Conservation (phyloP, 208 protist species). For the Leishmania braziliensis region DNA sequence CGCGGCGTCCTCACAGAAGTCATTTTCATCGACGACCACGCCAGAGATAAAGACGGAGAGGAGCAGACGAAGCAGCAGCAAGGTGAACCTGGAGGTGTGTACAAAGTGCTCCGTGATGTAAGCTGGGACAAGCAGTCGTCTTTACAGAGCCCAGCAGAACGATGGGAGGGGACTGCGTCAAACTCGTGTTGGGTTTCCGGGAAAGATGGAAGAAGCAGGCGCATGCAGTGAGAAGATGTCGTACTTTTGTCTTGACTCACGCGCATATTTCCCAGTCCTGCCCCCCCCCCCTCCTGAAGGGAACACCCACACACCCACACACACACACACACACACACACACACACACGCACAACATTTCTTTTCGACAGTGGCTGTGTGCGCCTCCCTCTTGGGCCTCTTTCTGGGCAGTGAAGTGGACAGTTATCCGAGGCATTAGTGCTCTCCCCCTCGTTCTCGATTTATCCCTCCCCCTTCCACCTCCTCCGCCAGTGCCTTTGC, state of each 20-base stretch:
- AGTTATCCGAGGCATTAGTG: not conserved
- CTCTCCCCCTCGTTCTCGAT: not conserved
- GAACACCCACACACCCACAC: not conserved
- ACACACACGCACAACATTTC: not conserved
- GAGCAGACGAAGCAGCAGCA: not conserved
- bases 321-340: not conserved
- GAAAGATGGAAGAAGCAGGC: not conserved
- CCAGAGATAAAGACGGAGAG: not conserved
- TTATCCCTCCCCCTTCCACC: not conserved
- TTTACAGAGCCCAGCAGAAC: not conserved
- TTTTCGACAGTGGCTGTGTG: not conserved
- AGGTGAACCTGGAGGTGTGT: constrained; percentile 25
- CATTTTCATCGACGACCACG: not conserved
- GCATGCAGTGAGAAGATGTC: not conserved
- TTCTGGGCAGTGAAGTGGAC: not conserved
- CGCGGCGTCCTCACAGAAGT: not conserved
- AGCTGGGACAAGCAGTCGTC: not conserved
- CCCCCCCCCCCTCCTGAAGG: not conserved
- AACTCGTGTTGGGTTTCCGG: too few relatives aligned
- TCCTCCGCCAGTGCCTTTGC: too few relatives aligned
- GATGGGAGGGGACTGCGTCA: not conserved
- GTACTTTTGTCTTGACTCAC: not conserved
- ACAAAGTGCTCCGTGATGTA: constrained; percentile 18
- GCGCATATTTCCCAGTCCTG: constrained; percentile 3
- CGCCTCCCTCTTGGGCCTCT: not conserved